Conservation (phyloP, 2,329 filamentous ascomycete species). For the Cryphonectria carpinicola region DNA sequence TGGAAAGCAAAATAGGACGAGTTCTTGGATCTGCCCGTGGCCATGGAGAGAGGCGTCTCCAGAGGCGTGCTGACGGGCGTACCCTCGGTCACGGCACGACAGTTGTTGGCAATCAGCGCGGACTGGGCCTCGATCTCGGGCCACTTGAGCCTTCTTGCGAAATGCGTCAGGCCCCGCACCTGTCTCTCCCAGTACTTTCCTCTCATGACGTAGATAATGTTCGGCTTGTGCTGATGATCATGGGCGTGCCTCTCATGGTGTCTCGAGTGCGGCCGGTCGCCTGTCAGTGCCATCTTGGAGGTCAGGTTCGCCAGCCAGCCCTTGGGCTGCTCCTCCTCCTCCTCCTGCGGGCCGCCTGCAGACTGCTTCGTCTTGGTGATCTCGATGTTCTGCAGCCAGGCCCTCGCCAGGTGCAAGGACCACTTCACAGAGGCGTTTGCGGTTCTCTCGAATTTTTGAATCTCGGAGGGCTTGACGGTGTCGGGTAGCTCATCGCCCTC, state of each 20-base stretch:
- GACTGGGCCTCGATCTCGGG: constrained; percentile 60
- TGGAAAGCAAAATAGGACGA: constrained; percentile 50
- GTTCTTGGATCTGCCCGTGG: constrained; percentile 39
- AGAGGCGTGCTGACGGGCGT: constrained; percentile 47
- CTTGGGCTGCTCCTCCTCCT: constrained; percentile 34
- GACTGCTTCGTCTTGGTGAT: constrained; percentile 51
- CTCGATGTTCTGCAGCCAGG: constrained; percentile 71
- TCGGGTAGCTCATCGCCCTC: constrained; percentile 61
- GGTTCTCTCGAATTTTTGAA: constrained; percentile 64
- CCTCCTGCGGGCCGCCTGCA: constrained; percentile 30
- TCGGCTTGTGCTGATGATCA: constrained; percentile 42
- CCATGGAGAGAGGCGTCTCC: constrained; percentile 40
- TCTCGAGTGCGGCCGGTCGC: constrained; percentile 36
- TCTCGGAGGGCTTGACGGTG: constrained; percentile 57
- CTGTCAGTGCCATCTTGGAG: constrained; percentile 53
- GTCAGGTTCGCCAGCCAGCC: constrained; percentile 63
- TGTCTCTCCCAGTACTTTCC: constrained; percentile 63
- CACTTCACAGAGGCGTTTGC: constrained; percentile 67
- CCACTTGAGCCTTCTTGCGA: constrained; percentile 66
- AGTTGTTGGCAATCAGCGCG: constrained; percentile 52
- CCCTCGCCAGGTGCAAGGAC: constrained; percentile 66
- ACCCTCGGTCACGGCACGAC: constrained; percentile 46
- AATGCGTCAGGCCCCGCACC: constrained; percentile 64
- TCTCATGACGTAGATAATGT: constrained; percentile 53
- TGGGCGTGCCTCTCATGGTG: constrained; percentile 44